phyloP scores from a whole-genome alignment of 306 rosid species.

The Calophaca sinica region DNA sequence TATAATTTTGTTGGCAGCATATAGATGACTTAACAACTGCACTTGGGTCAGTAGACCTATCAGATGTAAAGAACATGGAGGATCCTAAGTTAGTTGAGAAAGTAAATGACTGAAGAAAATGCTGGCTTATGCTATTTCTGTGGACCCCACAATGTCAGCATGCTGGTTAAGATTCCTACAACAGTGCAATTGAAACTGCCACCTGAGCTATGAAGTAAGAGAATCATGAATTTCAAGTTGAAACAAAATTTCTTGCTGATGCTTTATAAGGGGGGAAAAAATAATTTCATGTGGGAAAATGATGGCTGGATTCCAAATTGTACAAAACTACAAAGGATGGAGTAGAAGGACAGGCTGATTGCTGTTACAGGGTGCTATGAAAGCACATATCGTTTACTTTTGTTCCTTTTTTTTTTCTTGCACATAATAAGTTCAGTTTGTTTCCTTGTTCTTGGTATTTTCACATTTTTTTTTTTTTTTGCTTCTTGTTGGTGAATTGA shows the following conservation, averaged over 20 bases:
- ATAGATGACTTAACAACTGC: constrained; percentile 58
- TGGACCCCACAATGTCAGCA: constrained; percentile 3
- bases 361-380: constrained; percentile 27
- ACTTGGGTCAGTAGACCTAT: constrained; percentile 59
- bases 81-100: constrained; percentile 48
- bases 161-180: constrained; percentile 31
- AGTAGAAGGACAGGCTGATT: constrained; percentile 26
- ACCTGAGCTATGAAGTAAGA: constrained; percentile 22
- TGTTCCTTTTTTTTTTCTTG: constrained; percentile 8
- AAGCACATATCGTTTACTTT: constrained; percentile 32
- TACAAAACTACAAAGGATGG: constrained; percentile 41
- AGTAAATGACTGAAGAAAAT: constrained; percentile 46
- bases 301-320: constrained; percentile 36
- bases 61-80: constrained; percentile 52
- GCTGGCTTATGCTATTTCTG: constrained; percentile 18
- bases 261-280: constrained; percentile 32
- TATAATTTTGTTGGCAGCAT: constrained; percentile 51
- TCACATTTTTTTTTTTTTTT: background rate
- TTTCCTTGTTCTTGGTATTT: constrained; percentile 32
- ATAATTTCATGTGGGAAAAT: constrained; percentile 15
- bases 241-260: constrained; percentile 36
- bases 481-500: constrained; percentile 30
- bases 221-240: constrained; percentile 19
- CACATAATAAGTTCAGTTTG: constrained; percentile 47
- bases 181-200: background rate